These are phyloP conservation scores for Diospyros lotus DNA, from an alignment of 148 eudicot species.

Conservation along the genomic window DNA sequence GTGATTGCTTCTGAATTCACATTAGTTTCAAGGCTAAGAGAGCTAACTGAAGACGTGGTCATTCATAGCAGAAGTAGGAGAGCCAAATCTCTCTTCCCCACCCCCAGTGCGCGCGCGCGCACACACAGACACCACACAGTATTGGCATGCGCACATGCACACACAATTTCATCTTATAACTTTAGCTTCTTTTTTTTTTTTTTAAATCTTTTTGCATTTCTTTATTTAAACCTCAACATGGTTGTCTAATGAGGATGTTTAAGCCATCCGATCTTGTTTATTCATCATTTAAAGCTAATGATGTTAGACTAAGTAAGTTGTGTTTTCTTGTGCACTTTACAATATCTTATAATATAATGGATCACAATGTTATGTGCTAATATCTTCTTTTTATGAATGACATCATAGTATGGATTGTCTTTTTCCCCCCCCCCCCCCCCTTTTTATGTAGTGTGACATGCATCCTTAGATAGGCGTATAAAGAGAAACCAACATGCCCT, in stretches of 20 bases:
- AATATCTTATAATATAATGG: neutral
- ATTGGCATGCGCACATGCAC: neutral
- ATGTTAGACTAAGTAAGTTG: too few species aligned
- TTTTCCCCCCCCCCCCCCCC: neutral
- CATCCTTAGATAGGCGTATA: slow-evolving; percentile 87
- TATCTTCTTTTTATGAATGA: neutral
- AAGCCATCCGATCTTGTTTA: too few species aligned
- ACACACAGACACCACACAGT: too few species aligned
- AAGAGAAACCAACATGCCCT: slow-evolving; percentile 79
- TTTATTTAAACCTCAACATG: too few species aligned
- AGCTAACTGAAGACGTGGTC: too few species aligned
- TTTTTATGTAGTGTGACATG: slow-evolving; percentile 59
- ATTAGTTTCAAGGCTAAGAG: too few species aligned
- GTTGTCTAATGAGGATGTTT: too few species aligned
- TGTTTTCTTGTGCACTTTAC: too few species aligned
- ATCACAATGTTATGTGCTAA: neutral
- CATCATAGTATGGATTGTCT: slow-evolving; percentile 2
- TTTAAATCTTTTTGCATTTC: neutral
- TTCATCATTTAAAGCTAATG: too few species aligned
- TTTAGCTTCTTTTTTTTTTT: neutral
- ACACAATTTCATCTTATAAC: neutral
- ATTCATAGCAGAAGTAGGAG: too few species aligned
- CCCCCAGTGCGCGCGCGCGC: too few species aligned
- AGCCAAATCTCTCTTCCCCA: neutral
- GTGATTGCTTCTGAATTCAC: too few species aligned